phyloP scores from a whole-genome alignment of 352 stramenopile species.

The Thalassiosira mediterranea region DNA sequence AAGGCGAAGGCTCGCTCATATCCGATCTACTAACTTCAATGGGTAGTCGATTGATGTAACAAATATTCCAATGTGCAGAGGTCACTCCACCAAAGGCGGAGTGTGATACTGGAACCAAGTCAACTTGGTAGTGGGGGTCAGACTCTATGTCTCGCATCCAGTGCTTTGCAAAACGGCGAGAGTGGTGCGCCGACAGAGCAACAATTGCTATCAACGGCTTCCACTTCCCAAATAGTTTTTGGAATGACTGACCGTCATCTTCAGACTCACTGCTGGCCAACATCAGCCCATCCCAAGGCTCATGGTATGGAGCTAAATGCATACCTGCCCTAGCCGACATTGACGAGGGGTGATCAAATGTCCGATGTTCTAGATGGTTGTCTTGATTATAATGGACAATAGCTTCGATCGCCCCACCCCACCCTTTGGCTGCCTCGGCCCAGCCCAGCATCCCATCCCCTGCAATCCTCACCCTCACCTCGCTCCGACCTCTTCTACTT shows the following conservation, averaged over 20 bases:
- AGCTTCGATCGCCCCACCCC: constrained; percentile 10
- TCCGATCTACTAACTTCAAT: background rate
- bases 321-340: background rate
- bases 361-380: background rate
- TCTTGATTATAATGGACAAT: background rate
- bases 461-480: constrained; percentile 10
- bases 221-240: constrained; percentile 1
- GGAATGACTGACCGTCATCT: background rate
- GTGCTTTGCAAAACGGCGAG: background rate
- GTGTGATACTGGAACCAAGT: constrained; percentile 12
- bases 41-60: background rate
- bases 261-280: background rate
- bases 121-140: background rate
- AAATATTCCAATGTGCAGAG: constrained; percentile 7
- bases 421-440: constrained; percentile 1
- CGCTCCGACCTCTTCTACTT: constrained; percentile 5
- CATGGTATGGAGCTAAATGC: constrained; percentile 7
- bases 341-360: background rate
- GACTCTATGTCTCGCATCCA: background rate
- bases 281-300: background rate
- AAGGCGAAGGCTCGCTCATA: constrained; percentile 18
- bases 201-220: background rate
- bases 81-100: constrained; percentile 36
- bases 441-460: constrained; percentile 3
- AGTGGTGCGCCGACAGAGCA: no score